Evolutionary conservation across 768 basidiomycete genomes (phyloP), one percentile per base, ranked within the genome.

Genomic region (Daedalea quercina): DNA sequence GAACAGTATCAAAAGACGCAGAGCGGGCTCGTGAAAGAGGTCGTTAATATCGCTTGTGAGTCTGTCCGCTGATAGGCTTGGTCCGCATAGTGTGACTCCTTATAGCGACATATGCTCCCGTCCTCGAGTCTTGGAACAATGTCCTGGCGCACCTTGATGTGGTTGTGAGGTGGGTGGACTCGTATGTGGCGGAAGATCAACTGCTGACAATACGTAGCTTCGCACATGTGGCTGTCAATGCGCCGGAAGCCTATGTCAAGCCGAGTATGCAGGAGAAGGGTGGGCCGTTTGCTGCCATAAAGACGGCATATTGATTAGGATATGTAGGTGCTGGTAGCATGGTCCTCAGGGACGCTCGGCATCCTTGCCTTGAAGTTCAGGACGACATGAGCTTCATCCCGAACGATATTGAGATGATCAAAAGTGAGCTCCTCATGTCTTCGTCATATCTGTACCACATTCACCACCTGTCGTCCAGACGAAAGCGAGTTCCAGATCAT

Each of bases 351-450:
- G 91, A 94, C 33, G 93, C 95, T 11, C 77, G 96, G 23, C 96
- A 99, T 71, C 96, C 96, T 13, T 97, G 95, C 61, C 74, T 99
- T 19, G 96, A 99, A 67, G 87, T 95, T 3, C 94, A 97, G 64
- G 95, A 97, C 47, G 96, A 93, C 37, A 77, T 99, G 40, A 86
- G 80, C 61, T 98, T 98, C 67, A 98, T 99, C 60, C 78, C 94
- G 1, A 99, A 98, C 64, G 91, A 98, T 62, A 84, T 96, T 33
- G 85, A 94, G 65, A 92, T 98, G 90, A 80, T 88, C 44, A 93
- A 92, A 73, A 84, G 90, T 82, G 58, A 50, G 71, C 58, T 19
- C 11, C 12, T 23, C 2, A 15, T n/a, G 20, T n/a, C 12, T 33
- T 51, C 17, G 33, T n/a, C n/a, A n/a, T n/a, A n/a, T n/a, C n/a